These are phyloP conservation scores for Trametes elegans DNA, from an alignment of 768 basidiomycete species.

Conservation along the genomic window DNA sequence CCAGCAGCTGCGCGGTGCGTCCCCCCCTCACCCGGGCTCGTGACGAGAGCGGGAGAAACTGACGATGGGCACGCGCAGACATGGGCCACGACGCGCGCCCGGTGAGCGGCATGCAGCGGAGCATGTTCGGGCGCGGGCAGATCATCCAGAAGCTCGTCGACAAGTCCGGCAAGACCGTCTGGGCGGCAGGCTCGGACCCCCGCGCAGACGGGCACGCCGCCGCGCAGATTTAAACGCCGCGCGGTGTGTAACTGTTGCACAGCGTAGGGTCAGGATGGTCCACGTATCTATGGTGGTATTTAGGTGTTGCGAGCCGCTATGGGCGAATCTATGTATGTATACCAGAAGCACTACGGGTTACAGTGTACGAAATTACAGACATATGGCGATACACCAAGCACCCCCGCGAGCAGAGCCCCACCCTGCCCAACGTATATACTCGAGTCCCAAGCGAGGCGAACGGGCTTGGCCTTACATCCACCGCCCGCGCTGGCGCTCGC, in stretches of 20 bases:
- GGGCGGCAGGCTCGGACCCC: slow-evolving; percentile 93
- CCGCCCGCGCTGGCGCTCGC: slow-evolving; percentile 32
- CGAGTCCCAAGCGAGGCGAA: too few species aligned
- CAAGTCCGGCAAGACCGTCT: slow-evolving; percentile 69
- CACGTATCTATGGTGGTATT: not conserved
- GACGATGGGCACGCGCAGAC: slow-evolving; percentile 37
- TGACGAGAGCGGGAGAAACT: not conserved
- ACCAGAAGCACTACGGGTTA: not conserved
- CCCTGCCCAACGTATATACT: too few species aligned
- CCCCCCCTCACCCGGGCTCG: not conserved
- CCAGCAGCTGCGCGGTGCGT: slow-evolving; percentile 61
- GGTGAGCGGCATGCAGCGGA: slow-evolving; percentile 58
- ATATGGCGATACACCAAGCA: slow-evolving; percentile 1
- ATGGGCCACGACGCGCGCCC: slow-evolving; percentile 87
- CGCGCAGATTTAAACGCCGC: slow-evolving; percentile 62
- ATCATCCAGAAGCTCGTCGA: slow-evolving; percentile 80
- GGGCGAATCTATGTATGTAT: not conserved
- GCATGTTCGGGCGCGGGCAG: slow-evolving; percentile 81
- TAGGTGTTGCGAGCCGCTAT: too few species aligned
- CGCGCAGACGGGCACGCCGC: slow-evolving; percentile 87
- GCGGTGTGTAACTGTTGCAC: slow-evolving; percentile 31
- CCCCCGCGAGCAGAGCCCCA: not conserved
- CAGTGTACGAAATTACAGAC: not conserved
- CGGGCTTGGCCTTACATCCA: too few species aligned
- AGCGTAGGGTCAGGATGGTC: slow-evolving; percentile 37